Conservation (phyloP, 148 eudicot species). For the Spergularia marina region DNA sequence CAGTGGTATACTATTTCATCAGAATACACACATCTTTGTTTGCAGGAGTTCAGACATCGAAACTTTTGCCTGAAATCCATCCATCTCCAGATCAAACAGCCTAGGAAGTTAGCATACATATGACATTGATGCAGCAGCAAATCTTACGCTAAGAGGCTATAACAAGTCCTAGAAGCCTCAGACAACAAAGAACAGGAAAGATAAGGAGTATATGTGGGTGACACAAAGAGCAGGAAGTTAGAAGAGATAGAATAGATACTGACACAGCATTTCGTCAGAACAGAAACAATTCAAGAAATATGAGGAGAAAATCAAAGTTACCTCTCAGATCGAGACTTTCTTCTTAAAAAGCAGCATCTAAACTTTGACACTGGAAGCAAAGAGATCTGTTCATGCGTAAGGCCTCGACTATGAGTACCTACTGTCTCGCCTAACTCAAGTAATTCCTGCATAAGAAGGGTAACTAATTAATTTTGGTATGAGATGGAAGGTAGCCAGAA, state of each 20-base stretch:
- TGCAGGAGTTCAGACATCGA: too few species aligned
- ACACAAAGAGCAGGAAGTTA: too few species aligned
- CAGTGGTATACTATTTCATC: neutral
- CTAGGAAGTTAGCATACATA: too few species aligned
- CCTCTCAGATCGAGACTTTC: slow-evolving; percentile 71
- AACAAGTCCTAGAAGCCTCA: too few species aligned
- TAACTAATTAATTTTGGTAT: neutral
- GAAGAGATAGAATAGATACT: neutral
- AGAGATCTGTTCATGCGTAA: slow-evolving; percentile 70
- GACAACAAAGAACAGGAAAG: too few species aligned
- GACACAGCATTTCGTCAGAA: neutral
- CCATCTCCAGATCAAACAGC: too few species aligned
- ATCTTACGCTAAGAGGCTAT: too few species aligned
- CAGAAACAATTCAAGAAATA: neutral
- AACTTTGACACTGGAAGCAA: slow-evolving; percentile 76
- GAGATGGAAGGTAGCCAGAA: too few species aligned
- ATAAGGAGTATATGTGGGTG: too few species aligned
- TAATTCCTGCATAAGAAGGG: slow-evolving; percentile 56
- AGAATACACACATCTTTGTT: neutral
- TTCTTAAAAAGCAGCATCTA: slow-evolving; percentile 72
- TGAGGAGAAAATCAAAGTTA: slow-evolving; percentile 15
- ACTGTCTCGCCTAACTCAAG: slow-evolving; percentile 91
- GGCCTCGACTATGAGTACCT: slow-evolving; percentile 93
- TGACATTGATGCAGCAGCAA: too few species aligned
- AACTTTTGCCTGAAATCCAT: too few species aligned